phyloP scores from a whole-genome alignment of 2,329 filamentous ascomycete genomes.

The Claviceps africana region DNA sequence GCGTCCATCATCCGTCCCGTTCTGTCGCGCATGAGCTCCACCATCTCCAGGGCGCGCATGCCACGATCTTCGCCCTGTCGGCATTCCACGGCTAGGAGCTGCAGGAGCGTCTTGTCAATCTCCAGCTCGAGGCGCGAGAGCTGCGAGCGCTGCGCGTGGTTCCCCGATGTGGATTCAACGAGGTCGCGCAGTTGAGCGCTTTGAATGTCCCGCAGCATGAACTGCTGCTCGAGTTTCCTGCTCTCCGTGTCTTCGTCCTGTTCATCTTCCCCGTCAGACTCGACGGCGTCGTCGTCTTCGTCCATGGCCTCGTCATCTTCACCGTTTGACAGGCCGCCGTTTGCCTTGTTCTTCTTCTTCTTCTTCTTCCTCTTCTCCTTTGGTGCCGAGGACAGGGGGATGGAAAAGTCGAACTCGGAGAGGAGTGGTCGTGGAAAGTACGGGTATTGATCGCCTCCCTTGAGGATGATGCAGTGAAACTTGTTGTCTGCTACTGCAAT shows the following conservation, averaged over 20 bases:
- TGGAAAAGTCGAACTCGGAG: slow-evolving; percentile 82
- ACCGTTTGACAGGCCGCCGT: slow-evolving; percentile 14
- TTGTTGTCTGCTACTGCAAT: slow-evolving; percentile 82
- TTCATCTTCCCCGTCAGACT: slow-evolving; percentile 13
- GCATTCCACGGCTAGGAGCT: slow-evolving; percentile 81
- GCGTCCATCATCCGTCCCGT: slow-evolving; percentile 85
- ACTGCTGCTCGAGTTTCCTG: slow-evolving; percentile 62
- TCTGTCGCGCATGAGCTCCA: slow-evolving; percentile 68
- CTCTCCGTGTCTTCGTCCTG: slow-evolving; percentile 30
- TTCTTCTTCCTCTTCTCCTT: slow-evolving; percentile 22
- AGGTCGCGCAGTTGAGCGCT: slow-evolving; percentile 64
- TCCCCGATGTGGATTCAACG: slow-evolving; percentile 47
- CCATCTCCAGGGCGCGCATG: slow-evolving; percentile 89
- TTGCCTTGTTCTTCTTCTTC: slow-evolving; percentile 15
- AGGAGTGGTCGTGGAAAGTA: slow-evolving; percentile 85
- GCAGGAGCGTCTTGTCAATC: slow-evolving; percentile 78
- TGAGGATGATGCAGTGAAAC: slow-evolving; percentile 98
- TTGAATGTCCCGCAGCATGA: slow-evolving; percentile 59
- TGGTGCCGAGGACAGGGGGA: slow-evolving; percentile 54
- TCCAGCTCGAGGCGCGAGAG: slow-evolving; percentile 65
- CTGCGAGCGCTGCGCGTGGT: slow-evolving; percentile 47
- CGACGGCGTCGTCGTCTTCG: slow-evolving; percentile 17
- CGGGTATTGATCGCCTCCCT: slow-evolving; percentile 82
- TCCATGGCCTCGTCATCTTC: slow-evolving; percentile 22
- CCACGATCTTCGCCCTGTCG: slow-evolving; percentile 83